Base-by-base conservation (phyloP, 2,329 filamentous ascomycete genomes). In the Esteya vermicola region DNA sequence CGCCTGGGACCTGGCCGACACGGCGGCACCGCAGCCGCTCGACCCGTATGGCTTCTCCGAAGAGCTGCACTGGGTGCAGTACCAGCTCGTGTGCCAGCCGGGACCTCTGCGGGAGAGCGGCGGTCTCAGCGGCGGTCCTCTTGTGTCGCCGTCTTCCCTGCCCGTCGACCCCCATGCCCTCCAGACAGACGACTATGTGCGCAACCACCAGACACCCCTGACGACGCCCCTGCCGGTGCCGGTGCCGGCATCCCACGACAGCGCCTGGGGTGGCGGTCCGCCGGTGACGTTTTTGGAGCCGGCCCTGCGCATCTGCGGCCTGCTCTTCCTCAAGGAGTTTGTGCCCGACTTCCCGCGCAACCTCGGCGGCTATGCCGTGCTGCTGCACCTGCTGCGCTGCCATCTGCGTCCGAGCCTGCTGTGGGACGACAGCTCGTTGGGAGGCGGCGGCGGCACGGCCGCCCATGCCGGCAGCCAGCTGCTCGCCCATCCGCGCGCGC, bases 291-390 rank as follows among this genome's bases (percentile, higher is more conserved):
- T 42, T 1, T 47, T 57, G 13, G 52, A 57, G 32, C 47, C 52
- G 1, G 48, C 52, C 9, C 42, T 59, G 31, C 52, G 57, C 14
- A 48, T 55, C 14, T 47, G 48, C 23, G 49, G 46, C 9, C 45
- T 59, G 18, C 48, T 59, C 3, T 56, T 52, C 40, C 45, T 58
- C 20, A 56, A 57, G 34, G 52, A 57, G 30, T 48, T 55, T 9
- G 45, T 58, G 1, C 55, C 56, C 2, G 54, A 56, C 38, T 54
- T 49, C 37, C 54, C 53, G 14, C 48, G 50, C 38, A 57, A 55
- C 33, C 35, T 56, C 1, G 54, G 55, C 41, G 53, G 52, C 19
- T 57, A 55, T 38, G 49, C 47, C 6, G 49, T 57, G 3, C 45
- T 57, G 16, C 45, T 59, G 21, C 36, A 41, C 9, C 45, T 58